These are phyloP conservation scores for Durotheca rogersii DNA, from an alignment of 495 filamentous ascomycete genomes.

Conservation along the genomic window DNA sequence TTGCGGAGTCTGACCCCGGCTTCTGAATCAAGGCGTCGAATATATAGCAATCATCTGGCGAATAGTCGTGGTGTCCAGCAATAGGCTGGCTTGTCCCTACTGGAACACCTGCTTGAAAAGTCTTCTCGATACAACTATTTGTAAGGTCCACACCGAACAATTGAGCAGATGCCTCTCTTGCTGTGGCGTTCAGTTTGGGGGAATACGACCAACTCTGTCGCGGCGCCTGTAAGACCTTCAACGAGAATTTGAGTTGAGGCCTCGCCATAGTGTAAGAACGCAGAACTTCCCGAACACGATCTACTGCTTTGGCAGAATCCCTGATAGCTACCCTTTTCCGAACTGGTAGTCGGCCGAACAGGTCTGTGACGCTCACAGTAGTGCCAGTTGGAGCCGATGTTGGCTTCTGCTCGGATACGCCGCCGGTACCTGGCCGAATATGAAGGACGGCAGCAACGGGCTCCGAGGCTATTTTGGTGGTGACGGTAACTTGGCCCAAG, in stretches of 20 bases:
- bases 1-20: constrained; percentile 50
- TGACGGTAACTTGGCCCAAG: constrained; percentile 64
- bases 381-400: constrained; percentile 75
- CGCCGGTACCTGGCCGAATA: constrained; percentile 41
- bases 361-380: constrained; percentile 64
- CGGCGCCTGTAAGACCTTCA: constrained; percentile 66
- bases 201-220: constrained; percentile 72
- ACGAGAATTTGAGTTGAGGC: constrained; percentile 60
- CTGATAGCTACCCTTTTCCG: constrained; percentile 66
- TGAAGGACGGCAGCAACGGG: constrained; percentile 54
- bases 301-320: constrained; percentile 59
- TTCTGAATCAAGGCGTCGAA: constrained; percentile 64
- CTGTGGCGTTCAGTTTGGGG: constrained; percentile 53
- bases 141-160: constrained; percentile 67
- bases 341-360: constrained; percentile 74
- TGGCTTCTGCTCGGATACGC: constrained; percentile 42
- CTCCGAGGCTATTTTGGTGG: constrained; percentile 71
- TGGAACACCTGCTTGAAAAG: constrained; percentile 17
- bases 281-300: constrained; percentile 65
- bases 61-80: not conserved
- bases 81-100: not conserved
- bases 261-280: constrained; percentile 76
- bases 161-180: constrained; percentile 68
- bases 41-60: constrained; percentile 1
- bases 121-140: constrained; percentile 44